phyloP scores from a whole-genome alignment of 2,329 filamentous ascomycete species.

The Helotiales sp. region DNA sequence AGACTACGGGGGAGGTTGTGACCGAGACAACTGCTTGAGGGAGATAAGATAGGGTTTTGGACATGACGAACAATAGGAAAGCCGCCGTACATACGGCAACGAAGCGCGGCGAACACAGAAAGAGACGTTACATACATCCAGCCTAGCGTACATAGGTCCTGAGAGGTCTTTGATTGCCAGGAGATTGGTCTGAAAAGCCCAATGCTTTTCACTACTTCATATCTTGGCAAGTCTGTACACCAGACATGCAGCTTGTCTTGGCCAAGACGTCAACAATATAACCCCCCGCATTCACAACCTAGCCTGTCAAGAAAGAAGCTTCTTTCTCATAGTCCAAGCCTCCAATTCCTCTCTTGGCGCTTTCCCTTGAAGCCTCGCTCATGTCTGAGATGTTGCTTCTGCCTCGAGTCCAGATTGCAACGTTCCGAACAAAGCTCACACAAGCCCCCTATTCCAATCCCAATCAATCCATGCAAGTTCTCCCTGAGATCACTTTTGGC shows the following conservation, averaged over 20 bases:
- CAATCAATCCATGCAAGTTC: too few relatives aligned
- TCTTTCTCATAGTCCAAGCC: too few relatives aligned
- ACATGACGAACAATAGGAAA: background rate
- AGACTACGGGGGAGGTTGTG: constrained; percentile 34
- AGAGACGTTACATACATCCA: background rate
- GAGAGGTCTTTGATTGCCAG: background rate
- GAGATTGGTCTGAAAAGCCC: background rate
- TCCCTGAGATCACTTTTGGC: too few relatives aligned
- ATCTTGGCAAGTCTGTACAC: background rate
- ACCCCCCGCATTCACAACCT: too few relatives aligned
- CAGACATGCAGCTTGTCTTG: background rate
- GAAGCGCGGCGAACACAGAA: background rate
- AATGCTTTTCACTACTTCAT: background rate
- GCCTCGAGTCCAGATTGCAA: too few relatives aligned
- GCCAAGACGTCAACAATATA: background rate
- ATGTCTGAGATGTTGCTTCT: too few relatives aligned
- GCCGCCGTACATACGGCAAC: background rate
- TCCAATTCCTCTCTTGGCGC: too few relatives aligned
- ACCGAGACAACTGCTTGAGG: constrained; percentile 34
- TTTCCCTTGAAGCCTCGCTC: too few relatives aligned
- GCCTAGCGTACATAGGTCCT: background rate
- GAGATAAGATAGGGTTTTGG: background rate
- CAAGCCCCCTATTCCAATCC: too few relatives aligned
- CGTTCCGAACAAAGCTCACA: too few relatives aligned
- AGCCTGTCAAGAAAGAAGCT: too few relatives aligned